Evolutionary conservation across 2,329 filamentous ascomycete genomes (phyloP).

Genomic region (Phialemonium atrogriseum): DNA sequence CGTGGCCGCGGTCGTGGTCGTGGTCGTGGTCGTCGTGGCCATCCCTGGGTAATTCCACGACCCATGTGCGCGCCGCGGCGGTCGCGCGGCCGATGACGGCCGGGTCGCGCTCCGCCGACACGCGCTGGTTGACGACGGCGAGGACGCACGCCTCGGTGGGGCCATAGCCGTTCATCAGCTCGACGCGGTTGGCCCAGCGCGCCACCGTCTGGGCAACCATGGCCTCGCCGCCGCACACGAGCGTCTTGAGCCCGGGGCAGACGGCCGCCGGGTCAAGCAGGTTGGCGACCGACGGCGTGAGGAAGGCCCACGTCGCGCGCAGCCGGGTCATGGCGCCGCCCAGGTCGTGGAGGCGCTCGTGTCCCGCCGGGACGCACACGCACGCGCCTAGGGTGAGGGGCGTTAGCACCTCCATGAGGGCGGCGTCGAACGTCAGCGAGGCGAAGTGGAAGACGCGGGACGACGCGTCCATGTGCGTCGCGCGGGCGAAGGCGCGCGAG

Average conservation of each 20-base stretch:
- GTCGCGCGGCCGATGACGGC: constrained; percentile 12
- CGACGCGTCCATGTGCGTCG: constrained; percentile 1
- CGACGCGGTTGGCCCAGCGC: constrained; percentile 14
- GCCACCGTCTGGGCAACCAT: constrained; percentile 14
- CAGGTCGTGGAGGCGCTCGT: constrained; percentile 25
- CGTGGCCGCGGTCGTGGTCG: no score
- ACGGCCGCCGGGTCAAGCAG: constrained; percentile 17
- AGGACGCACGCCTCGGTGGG: constrained; percentile 12
- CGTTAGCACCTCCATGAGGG: constrained; percentile 27
- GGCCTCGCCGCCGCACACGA: constrained; percentile 20
- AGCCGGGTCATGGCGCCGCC: constrained; percentile 13
- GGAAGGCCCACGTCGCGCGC: constrained; percentile 10
- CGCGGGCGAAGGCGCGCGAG: constrained; percentile 3
- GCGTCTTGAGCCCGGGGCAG: constrained; percentile 13
- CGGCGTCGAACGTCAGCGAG: constrained; percentile 28
- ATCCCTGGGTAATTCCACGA: constrained; percentile 18
- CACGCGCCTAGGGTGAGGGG: constrained; percentile 27
- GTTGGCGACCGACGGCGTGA: constrained; percentile 18
- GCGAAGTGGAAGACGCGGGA: constrained; percentile 15
- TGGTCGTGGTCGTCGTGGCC: constrained; percentile 7
- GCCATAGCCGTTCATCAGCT: constrained; percentile 10
- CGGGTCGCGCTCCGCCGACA: constrained; percentile 9
- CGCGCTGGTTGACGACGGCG: constrained; percentile 9
- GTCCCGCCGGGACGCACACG: constrained; percentile 28
- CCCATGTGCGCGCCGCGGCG: constrained; percentile 13